Conservation (phyloP, 345 rosid species). For the Laguncularia racemosa region DNA sequence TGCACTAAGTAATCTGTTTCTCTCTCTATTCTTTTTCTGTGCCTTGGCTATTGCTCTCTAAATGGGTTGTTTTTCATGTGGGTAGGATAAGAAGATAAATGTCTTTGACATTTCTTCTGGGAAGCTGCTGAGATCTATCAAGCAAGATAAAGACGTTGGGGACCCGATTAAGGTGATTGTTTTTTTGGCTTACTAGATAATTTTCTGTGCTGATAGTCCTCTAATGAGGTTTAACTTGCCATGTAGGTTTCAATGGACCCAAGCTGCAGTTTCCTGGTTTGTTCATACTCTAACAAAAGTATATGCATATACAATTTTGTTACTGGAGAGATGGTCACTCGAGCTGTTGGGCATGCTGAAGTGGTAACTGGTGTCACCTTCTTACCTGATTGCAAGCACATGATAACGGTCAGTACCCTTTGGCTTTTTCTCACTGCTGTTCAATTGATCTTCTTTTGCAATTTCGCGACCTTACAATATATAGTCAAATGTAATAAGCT, state of each 20-base stretch:
- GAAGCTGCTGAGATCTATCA: conserved; percentile 64
- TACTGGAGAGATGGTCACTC: conserved; percentile 60
- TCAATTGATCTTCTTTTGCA: no score
- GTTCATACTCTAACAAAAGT: conserved; percentile 68
- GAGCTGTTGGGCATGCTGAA: conserved; percentile 76
- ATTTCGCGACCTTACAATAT: background rate
- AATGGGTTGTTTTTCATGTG: conserved; percentile 9
- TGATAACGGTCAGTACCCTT: conserved; percentile 61
- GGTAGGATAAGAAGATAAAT: conserved; percentile 78
- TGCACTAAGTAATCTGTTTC: no score
- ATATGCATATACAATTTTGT: conserved; percentile 56
- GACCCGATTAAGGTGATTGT: conserved; percentile 64
- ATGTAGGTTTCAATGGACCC: conserved; percentile 72
- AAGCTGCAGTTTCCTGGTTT: conserved; percentile 60
- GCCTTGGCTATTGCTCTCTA: background rate
- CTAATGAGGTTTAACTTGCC: conserved; percentile 16
- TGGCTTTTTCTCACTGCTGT: background rate
- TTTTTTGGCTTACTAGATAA: conserved; percentile 10
- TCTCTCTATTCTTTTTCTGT: no score
- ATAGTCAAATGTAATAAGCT: no score
- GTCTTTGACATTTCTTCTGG: conserved; percentile 51
- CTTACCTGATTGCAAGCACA: conserved; percentile 80
- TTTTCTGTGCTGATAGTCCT: conserved; percentile 10
- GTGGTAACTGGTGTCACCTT: conserved; percentile 68
- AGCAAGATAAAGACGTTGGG: conserved; percentile 61